Conservation (phyloP, 1,139 yeast species). For the Chernovozyma aurita region DNA sequence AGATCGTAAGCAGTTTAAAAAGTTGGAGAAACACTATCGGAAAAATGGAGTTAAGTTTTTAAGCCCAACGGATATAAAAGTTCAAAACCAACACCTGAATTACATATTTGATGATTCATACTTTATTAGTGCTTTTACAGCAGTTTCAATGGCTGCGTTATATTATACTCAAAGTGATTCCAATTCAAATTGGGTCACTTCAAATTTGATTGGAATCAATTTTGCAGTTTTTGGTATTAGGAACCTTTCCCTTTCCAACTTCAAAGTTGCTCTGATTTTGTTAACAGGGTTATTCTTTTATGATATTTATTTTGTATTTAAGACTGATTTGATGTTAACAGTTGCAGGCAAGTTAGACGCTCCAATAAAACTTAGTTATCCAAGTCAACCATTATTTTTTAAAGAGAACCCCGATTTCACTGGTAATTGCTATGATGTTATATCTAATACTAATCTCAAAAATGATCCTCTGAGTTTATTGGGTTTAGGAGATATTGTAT, state of each 20-base stretch:
- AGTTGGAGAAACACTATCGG: constrained; percentile 9
- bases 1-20: background rate
- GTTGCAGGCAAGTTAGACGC: constrained; percentile 56
- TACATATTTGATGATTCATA: constrained; percentile 1
- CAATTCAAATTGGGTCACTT: constrained; percentile 23
- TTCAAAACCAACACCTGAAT: constrained; percentile 24
- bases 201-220: constrained; percentile 30
- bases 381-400: constrained; percentile 19
- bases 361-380: constrained; percentile 54
- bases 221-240: constrained; percentile 35
- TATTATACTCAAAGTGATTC: background rate
- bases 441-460: background rate
- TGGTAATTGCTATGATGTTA: background rate
- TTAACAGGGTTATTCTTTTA: constrained; percentile 51
- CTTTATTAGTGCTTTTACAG: background rate
- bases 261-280: constrained; percentile 42
- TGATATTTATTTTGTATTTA: constrained; percentile 66
- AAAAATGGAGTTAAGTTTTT: constrained; percentile 14
- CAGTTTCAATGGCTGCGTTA: background rate
- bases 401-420: background rate
- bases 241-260: constrained; percentile 27
- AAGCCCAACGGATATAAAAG: constrained; percentile 16
- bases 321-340: constrained; percentile 55
- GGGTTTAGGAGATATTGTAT: constrained; percentile 61
- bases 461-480: constrained; percentile 16